Percentiles rank a stretch among this genome's conserved stretches.
Conservation (phyloP, 2,329 filamentous ascomycete species). For the Aureobasidium namibiae region DNA sequence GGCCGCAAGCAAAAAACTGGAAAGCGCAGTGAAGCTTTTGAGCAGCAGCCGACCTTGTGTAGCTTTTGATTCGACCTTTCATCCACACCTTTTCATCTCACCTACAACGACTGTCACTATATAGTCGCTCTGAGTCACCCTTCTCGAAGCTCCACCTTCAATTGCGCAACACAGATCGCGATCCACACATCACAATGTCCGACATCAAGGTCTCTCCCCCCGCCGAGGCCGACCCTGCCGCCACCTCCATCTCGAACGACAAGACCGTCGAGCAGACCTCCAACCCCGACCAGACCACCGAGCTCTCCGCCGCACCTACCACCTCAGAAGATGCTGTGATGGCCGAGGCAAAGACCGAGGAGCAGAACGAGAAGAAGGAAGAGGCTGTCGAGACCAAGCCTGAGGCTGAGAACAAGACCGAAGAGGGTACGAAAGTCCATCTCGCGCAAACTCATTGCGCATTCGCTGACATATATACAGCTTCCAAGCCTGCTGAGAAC, state of each 20-base stretch:
- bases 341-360: constrained; percentile 13
- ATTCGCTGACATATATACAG: background rate
- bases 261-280: constrained; percentile 12
- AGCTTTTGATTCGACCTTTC: background rate
- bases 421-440: background rate
- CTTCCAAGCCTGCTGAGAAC: constrained; percentile 2
- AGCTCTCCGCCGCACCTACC: constrained; percentile 13
- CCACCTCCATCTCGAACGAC: constrained; percentile 14
- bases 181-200: constrained; percentile 10
- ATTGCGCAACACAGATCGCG: background rate
- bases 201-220: constrained; percentile 8
- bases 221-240: constrained; percentile 13
- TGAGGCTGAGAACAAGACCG: background rate
- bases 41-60: background rate
- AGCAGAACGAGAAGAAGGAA: constrained; percentile 12
- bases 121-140: background rate
- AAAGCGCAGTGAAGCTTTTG: constrained; percentile 2
- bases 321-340: constrained; percentile 13
- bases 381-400: background rate
- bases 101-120: background rate
- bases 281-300: constrained; percentile 11
- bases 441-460: background rate
- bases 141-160: background rate
- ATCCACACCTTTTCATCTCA: background rate
- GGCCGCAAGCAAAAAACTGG: background rate